Evolutionary conservation across 2,329 filamentous ascomycete genomes (phyloP).

Genomic region (Penicillium nordicum): DNA sequence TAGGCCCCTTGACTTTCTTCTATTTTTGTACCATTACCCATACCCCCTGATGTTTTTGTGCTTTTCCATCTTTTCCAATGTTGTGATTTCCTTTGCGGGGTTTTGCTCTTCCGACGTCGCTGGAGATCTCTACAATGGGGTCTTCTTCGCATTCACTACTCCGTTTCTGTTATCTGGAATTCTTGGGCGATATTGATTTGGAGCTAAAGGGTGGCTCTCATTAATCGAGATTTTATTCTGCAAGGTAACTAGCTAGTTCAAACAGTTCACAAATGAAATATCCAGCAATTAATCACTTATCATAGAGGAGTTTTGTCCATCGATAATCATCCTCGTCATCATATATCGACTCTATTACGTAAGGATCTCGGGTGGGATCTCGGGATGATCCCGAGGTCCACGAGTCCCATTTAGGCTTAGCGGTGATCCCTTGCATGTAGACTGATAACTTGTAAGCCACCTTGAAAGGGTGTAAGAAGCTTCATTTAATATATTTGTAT

Average conservation of each 20-base stretch:
- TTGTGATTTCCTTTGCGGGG: slow-evolving; percentile 1
- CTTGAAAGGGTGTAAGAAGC: no score
- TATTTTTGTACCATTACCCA: slow-evolving; percentile 25
- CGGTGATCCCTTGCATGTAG: no score
- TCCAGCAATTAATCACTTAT: neutral
- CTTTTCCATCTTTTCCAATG: neutral
- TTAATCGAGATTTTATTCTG: neutral
- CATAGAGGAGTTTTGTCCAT: neutral
- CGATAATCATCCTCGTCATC: no score
- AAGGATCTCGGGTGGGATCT: no score
- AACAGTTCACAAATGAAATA: neutral
- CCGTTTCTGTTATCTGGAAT: neutral
- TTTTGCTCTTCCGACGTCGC: neutral
- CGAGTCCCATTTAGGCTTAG: no score
- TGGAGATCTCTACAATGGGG: neutral
- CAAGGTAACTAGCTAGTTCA: slow-evolving; percentile 2
- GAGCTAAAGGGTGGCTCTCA: neutral
- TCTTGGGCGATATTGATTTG: neutral
- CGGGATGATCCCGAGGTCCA: no score
- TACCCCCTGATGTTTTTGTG: slow-evolving; percentile 28
- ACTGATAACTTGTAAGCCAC: no score
- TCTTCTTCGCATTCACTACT: neutral
- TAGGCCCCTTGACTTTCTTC: slow-evolving; percentile 8
- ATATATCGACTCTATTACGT: no score
- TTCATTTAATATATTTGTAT: no score